These are phyloP conservation scores for Kurtzmaniella quercitrusa DNA, from an alignment of 1,139 yeast species.

Conservation along the genomic window DNA sequence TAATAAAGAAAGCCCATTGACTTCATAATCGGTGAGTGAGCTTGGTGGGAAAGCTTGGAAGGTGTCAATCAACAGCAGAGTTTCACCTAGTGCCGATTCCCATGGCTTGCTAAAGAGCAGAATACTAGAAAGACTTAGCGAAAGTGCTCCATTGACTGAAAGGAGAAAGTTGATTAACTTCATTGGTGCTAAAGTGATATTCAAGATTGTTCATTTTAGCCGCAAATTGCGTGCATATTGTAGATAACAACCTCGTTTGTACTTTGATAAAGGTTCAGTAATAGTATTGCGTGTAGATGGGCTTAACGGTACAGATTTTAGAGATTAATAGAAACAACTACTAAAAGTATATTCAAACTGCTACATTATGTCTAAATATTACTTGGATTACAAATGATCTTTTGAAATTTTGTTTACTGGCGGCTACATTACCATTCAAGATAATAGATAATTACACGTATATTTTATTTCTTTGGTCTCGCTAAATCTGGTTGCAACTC, in stretches of 20 bases:
- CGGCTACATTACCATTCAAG: no score
- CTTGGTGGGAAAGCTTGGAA: neutral
- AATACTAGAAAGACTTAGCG: neutral
- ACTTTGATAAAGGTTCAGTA: no score
- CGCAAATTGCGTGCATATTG: neutral
- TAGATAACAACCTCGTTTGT: neutral
- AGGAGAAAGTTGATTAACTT: neutral
- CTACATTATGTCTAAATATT: no score
- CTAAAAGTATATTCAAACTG: no score
- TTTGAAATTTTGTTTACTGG: no score
- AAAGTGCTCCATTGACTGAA: neutral
- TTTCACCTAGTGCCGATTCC: neutral
- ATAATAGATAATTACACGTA: no score
- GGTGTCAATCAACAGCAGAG: neutral
- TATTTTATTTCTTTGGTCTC: no score
- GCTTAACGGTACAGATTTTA: no score
- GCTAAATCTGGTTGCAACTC: no score
- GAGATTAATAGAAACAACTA: no score
- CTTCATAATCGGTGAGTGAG: slow-evolving; percentile 10
- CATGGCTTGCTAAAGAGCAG: neutral
- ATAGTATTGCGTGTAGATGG: no score
- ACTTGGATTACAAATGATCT: no score
- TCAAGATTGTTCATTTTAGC: neutral
- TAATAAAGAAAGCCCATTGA: slow-evolving; percentile 13
- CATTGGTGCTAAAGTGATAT: neutral